Evolutionary conservation across 495 filamentous ascomycete genomes (phyloP).

Genomic region (Trypethelium eluteriae): DNA sequence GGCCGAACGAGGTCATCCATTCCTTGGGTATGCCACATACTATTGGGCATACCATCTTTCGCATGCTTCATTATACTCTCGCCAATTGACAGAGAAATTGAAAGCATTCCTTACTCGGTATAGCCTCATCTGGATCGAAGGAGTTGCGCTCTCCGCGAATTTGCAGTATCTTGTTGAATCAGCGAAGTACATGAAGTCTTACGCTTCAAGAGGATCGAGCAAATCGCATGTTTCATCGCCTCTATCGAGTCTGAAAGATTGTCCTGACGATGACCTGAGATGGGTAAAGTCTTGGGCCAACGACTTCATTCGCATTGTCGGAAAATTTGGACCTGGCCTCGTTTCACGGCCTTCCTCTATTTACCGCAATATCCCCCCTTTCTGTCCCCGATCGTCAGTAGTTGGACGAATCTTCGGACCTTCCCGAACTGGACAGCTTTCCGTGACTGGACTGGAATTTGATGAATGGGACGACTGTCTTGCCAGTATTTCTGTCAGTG

Average conservation of each 20-base stretch:
- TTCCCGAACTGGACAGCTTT: background rate
- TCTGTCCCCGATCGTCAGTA: constrained; percentile 13
- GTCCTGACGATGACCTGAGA: constrained; percentile 12
- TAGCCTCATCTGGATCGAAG: constrained; percentile 13
- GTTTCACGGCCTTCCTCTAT: constrained; percentile 14
- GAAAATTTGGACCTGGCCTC: constrained; percentile 14
- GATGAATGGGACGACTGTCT: constrained; percentile 28
- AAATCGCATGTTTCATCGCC: background rate
- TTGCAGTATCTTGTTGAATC: constrained; percentile 13
- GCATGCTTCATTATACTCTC: background rate
- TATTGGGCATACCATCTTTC: constrained; percentile 9
- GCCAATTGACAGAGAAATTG: background rate
- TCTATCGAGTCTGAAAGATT: constrained; percentile 5
- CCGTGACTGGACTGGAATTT: constrained; percentile 20
- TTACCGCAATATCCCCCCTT: constrained; percentile 13
- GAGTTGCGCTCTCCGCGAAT: constrained; percentile 12
- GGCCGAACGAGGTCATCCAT: background rate
- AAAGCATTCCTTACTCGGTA: constrained; percentile 10
- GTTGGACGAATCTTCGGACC: background rate
- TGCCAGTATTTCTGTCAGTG: constrained; percentile 21
- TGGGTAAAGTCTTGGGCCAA: constrained; percentile 13
- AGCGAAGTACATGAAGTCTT: constrained; percentile 13
- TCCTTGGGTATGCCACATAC: constrained; percentile 5
- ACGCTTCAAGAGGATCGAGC: constrained; percentile 1
- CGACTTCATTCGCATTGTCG: constrained; percentile 15